phyloP scores from a whole-genome alignment of 352 stramenopile genomes.

The Phytophthora gonapodyides region DNA sequence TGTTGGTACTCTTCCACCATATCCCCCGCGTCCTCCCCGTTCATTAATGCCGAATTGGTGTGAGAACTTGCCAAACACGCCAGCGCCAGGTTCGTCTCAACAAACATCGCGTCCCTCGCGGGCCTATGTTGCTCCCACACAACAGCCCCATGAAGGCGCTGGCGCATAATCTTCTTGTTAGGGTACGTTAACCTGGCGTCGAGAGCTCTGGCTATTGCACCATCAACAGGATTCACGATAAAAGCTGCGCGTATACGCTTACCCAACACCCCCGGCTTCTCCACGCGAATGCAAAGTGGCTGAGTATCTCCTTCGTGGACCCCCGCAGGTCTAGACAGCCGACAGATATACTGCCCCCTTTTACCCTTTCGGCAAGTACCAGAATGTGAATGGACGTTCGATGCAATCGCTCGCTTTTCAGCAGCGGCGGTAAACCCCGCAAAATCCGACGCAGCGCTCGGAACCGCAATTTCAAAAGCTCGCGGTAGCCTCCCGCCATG shows the following conservation, averaged over 20 bases:
- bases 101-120: not conserved
- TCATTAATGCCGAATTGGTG: slow-evolving; percentile 4
- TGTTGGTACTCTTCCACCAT: slow-evolving; percentile 14
- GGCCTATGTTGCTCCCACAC: slow-evolving; percentile 6
- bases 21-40: slow-evolving; percentile 9
- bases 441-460: slow-evolving; percentile 4
- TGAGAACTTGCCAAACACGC: not conserved
- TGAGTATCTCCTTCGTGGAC: slow-evolving; percentile 9
- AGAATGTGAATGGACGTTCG: slow-evolving; percentile 26
- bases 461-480: slow-evolving; percentile 10
- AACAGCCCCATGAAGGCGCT: not conserved
- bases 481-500: not conserved
- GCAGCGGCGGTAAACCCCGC: not conserved
- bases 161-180: not conserved
- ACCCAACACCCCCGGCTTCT: not conserved
- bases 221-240: too few relatives aligned
- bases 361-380: slow-evolving; percentile 21
- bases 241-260: not conserved
- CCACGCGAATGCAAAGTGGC: slow-evolving; percentile 3
- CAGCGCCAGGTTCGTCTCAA: slow-evolving; percentile 4
- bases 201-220: too few relatives aligned
- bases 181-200: not conserved
- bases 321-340: slow-evolving; percentile 12
- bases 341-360: slow-evolving; percentile 17
- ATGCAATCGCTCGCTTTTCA: not conserved